phyloP scores from a whole-genome alignment of 2,329 filamentous ascomycete genomes.

The Fusarium globosum region DNA sequence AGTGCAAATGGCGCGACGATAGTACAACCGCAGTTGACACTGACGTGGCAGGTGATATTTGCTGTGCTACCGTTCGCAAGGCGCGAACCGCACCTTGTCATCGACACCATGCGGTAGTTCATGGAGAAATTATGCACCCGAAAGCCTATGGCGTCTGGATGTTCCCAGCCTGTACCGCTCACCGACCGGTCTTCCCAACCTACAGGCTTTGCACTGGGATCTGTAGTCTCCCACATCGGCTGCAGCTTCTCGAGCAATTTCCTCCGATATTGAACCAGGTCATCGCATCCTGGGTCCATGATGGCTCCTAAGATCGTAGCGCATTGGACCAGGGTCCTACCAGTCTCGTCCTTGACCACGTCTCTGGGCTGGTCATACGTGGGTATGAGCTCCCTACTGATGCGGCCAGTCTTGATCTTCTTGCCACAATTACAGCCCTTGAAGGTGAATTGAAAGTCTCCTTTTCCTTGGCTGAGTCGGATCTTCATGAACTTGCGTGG shows the following conservation, averaged over 20 bases:
- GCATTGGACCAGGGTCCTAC: neutral
- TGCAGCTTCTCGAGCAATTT: neutral
- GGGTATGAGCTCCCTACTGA: neutral
- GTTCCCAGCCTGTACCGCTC: neutral
- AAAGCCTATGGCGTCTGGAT: neutral
- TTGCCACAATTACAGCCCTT: neutral
- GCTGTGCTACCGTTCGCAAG: neutral
- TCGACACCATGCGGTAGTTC: neutral
- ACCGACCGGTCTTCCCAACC: neutral
- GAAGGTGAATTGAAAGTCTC: neutral
- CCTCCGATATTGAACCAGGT: neutral
- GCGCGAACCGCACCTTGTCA: neutral
- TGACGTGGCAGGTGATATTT: neutral
- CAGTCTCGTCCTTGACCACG: neutral
- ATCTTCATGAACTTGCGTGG: neutral
- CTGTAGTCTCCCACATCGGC: neutral
- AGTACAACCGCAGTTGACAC: neutral
- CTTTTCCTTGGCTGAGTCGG: neutral
- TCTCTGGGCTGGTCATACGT: neutral
- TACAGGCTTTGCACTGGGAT: neutral
- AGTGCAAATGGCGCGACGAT: neutral
- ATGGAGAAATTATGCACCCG: neutral
- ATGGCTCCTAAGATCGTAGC: neutral
- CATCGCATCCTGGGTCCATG: neutral
- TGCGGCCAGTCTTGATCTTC: neutral